Evolutionary conservation across 306 rosid genomes (phyloP).

Genomic region (Castanospermum australe): DNA sequence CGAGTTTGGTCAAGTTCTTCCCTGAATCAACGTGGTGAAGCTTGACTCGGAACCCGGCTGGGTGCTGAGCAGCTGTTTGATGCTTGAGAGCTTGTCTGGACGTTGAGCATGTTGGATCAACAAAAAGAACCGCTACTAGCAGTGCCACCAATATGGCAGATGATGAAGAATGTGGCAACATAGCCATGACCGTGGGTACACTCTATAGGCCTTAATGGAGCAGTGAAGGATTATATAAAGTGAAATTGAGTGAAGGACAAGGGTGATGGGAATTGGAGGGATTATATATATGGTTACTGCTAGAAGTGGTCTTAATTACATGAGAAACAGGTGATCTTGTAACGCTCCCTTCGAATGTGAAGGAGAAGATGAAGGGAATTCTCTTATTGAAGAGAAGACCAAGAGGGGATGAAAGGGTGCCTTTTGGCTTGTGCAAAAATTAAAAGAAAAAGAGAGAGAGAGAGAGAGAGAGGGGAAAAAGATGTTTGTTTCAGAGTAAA

Average conservation of each 20-base stretch:
- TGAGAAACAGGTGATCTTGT: constrained; percentile 15
- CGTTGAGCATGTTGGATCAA: constrained; percentile 45
- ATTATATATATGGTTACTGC: not conserved
- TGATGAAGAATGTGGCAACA: constrained; percentile 4
- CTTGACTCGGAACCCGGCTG: constrained; percentile 45
- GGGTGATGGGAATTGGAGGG: not conserved
- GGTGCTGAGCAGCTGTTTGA: not conserved
- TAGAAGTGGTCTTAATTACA: constrained; percentile 14
- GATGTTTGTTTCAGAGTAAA: not conserved
- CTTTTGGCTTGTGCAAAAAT: not conserved
- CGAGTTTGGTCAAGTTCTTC: constrained; percentile 65
- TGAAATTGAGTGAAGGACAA: constrained; percentile 17
- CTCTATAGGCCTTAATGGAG: not conserved
- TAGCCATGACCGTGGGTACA: constrained; percentile 33
- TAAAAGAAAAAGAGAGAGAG: not conserved
- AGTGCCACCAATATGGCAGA: constrained; percentile 18
- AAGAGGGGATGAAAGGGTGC: not conserved
- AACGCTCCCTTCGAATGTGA: constrained; percentile 31
- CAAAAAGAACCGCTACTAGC: constrained; percentile 5
- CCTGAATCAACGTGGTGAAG: constrained; percentile 70
- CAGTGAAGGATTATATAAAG: not conserved
- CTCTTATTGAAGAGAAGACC: constrained; percentile 17
- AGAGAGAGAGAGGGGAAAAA: not conserved
- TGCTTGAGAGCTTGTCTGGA: constrained; percentile 36
- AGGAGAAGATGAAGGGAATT: constrained; percentile 29